phyloP scores from a whole-genome alignment of 2,329 filamentous ascomycete genomes.

The Talaromyces islandicus region DNA sequence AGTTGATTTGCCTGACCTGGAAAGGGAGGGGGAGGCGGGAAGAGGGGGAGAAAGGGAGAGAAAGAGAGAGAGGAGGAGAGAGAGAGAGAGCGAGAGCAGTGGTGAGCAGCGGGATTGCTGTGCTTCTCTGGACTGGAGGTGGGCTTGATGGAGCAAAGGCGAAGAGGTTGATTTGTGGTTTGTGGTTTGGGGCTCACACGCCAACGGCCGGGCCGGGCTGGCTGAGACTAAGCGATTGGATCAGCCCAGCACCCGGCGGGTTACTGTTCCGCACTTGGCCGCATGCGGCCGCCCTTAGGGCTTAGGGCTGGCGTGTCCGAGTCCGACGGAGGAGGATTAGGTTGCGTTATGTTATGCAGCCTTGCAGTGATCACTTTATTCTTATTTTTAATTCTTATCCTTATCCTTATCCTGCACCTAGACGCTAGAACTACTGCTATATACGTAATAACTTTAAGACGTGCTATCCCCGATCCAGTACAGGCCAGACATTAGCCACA shows the following conservation, averaged over 20 bases:
- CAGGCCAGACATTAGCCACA: neutral
- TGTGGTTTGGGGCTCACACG: slow-evolving; percentile 9
- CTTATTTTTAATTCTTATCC: neutral
- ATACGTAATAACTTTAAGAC: neutral
- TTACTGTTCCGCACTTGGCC: slow-evolving; percentile 10
- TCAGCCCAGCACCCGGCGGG: slow-evolving; percentile 9
- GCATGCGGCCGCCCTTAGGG: slow-evolving; percentile 6
- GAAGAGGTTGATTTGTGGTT: slow-evolving; percentile 14
- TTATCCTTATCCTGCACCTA: neutral
- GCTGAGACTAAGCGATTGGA: slow-evolving; percentile 10
- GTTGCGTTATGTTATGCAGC: neutral
- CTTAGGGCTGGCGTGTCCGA: no score
- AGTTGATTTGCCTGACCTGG: slow-evolving; percentile 2
- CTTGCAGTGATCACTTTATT: neutral
- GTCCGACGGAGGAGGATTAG: no score
- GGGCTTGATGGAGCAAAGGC: neutral
- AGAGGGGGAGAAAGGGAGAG: slow-evolving; percentile 22
- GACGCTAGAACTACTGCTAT: neutral
- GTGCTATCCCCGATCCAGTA: no score
- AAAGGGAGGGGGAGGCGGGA: slow-evolving; percentile 9
- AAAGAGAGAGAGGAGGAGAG: slow-evolving; percentile 15
- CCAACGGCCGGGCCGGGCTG: neutral
- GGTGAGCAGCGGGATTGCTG: neutral
- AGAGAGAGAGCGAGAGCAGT: neutral
- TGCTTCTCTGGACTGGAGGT: slow-evolving; percentile 10